Conservation (phyloP, 352 stramenopile species). For the Phytopythium boreale region DNA sequence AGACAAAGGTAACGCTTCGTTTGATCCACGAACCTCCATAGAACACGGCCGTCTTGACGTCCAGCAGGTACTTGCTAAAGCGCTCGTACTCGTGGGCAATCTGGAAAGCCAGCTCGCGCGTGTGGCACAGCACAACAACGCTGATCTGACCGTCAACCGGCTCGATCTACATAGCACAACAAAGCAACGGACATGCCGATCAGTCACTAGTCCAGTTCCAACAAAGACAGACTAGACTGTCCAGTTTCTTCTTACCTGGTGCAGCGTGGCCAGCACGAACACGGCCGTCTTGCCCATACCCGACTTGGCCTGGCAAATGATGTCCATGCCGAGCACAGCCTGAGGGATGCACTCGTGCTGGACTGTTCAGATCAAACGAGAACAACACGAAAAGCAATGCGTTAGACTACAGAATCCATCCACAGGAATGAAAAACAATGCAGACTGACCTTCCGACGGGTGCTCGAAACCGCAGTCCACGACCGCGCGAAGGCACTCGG, state of each 20-base stretch:
- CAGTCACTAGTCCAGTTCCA: background rate
- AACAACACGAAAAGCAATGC: background rate
- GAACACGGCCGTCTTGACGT: conserved; percentile 97
- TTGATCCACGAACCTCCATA: conserved; percentile 79
- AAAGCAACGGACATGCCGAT: background rate
- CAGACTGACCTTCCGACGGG: conserved; percentile 94
- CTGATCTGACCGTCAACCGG: conserved; percentile 91
- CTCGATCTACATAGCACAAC: conserved; percentile 59
- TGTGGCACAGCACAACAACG: conserved; percentile 99
- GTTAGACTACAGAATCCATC: background rate
- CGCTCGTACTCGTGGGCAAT: conserved; percentile 99
- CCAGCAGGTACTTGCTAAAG: conserved; percentile 98
- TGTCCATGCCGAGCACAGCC: conserved; percentile 99
- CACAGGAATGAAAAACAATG: background rate
- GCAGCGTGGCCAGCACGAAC: conserved; percentile 98
- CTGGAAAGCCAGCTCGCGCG: conserved; percentile 99
- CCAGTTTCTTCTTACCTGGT: conserved; percentile 86
- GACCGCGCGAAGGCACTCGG: conserved; percentile 97
- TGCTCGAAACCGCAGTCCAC: conserved; percentile 99
- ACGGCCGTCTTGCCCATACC: conserved; percentile 99
- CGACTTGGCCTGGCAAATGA: conserved; percentile 99
- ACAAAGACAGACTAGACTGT: conserved; percentile 4
- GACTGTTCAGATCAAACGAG: conserved; percentile 51
- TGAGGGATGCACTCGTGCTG: conserved; percentile 99
- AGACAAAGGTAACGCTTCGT: background rate